Percentiles rank a stretch among this genome's conserved stretches.
These are phyloP conservation scores for Ceratobasidium sp. DNA, from an alignment of 1,284 basidiomycete species.

Conservation along the genomic window DNA sequence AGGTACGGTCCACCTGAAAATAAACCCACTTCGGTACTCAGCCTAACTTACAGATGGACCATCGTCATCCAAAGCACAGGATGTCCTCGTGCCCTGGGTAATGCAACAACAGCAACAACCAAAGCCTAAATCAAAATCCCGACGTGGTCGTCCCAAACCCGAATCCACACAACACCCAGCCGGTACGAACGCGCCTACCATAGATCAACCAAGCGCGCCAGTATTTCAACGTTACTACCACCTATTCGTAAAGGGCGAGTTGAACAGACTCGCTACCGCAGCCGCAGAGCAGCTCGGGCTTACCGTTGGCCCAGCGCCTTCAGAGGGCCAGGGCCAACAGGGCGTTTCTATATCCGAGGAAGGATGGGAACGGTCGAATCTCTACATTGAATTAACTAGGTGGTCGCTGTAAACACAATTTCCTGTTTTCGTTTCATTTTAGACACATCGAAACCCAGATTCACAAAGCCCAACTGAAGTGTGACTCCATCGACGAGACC, in stretches of 20 bases:
- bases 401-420: slow-evolving; percentile 63
- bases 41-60: slow-evolving; percentile 50
- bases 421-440: slow-evolving; percentile 10
- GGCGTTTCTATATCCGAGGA: slow-evolving; percentile 78
- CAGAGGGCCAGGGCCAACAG: slow-evolving; percentile 48
- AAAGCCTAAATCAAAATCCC: slow-evolving; percentile 59
- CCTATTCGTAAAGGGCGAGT: slow-evolving; percentile 87
- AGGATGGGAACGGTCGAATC: slow-evolving; percentile 90
- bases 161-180: not conserved
- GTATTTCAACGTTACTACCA: slow-evolving; percentile 93
- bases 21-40: not conserved
- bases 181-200: slow-evolving; percentile 34
- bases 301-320: slow-evolving; percentile 60
- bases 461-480: not conserved
- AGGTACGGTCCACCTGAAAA: not conserved
- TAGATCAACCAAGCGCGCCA: slow-evolving; percentile 51
- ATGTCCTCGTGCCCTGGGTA: slow-evolving; percentile 84
- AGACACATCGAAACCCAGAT: not conserved
- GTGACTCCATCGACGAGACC: not conserved
- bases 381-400: slow-evolving; percentile 77
- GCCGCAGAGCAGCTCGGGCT: slow-evolving; percentile 75
- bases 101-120: slow-evolving; percentile 53
- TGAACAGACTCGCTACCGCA: slow-evolving; percentile 69
- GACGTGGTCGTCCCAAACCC: not conserved
- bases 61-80: slow-evolving; percentile 59